These are phyloP conservation scores for Solanum hybrid DNA, from an alignment of 305 asterid species.

Conservation along the genomic window DNA sequence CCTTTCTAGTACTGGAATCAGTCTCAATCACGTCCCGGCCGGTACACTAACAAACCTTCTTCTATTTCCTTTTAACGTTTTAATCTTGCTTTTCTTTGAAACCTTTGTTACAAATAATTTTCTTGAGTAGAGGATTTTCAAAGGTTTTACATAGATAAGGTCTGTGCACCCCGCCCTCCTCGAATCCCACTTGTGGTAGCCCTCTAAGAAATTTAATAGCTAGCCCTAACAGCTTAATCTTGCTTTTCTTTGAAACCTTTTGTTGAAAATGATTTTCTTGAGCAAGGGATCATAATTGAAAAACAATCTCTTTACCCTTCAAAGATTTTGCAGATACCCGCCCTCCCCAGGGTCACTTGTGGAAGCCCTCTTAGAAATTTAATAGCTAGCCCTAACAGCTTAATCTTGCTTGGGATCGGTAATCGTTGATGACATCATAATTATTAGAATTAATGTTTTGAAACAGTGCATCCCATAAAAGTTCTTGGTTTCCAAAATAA, in stretches of 20 bases:
- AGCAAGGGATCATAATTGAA: too few species aligned
- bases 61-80: background rate
- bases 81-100: too few species aligned
- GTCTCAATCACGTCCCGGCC: conserved; percentile 51
- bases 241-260: background rate
- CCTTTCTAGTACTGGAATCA: conserved; percentile 43
- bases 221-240: background rate
- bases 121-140: background rate
- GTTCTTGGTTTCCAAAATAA: background rate
- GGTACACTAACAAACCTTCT: conserved; percentile 14
- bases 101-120: background rate
- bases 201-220: background rate
- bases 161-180: background rate
- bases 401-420: background rate
- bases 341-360: too few species aligned
- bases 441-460: background rate
- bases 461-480: background rate
- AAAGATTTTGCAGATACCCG: background rate
- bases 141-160: background rate
- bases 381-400: background rate
- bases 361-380: background rate
- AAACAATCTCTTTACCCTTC: background rate
- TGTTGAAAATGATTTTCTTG: background rate
- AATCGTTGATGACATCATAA: background rate
- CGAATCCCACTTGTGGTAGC: too few species aligned